Conservation (phyloP, 202 grass and related monocot genomes). For the Alloteropsis angusta region DNA sequence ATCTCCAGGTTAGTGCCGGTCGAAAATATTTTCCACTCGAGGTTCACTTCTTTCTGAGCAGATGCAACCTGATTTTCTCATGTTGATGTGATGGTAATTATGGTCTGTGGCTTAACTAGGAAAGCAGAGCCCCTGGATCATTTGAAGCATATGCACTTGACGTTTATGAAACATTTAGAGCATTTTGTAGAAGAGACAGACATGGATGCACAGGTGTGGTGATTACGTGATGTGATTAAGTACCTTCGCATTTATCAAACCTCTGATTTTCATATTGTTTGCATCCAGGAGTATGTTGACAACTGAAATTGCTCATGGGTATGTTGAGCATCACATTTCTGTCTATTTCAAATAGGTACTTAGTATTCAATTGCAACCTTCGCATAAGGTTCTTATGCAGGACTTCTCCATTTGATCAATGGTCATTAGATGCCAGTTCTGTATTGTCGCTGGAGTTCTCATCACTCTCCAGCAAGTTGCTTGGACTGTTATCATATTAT, state of each 20-base stretch:
- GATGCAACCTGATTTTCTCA: neutral
- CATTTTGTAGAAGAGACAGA: slow-evolving; percentile 35
- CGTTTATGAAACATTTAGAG: slow-evolving; percentile 40
- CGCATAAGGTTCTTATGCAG: neutral
- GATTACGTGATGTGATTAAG: neutral
- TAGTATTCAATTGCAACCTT: neutral
- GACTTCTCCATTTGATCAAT: neutral
- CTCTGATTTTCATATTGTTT: neutral
- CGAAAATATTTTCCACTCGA: neutral
- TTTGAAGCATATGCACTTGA: slow-evolving; percentile 51
- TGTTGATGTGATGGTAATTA: slow-evolving; percentile 6
- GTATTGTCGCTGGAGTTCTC: neutral
- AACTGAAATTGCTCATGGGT: neutral
- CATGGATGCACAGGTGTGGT: slow-evolving; percentile 45
- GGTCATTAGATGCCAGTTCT: neutral
- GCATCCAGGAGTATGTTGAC: neutral
- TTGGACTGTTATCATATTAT: slow-evolving; percentile 4
- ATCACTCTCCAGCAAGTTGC: neutral
- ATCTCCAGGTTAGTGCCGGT: slow-evolving; percentile 50
- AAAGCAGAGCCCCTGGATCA: slow-evolving; percentile 62
- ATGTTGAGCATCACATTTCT: neutral
- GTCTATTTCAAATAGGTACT: neutral
- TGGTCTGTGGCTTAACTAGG: slow-evolving; percentile 30
- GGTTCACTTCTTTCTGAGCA: slow-evolving; percentile 12
- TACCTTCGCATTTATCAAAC: slow-evolving; percentile 1